A percentile compares a stretch with the other conserved stretches of the same genome.
Evolutionary conservation across 805 yeast genomes (phyloP).

Genomic region (Cyberlindnera mycetangii): DNA sequence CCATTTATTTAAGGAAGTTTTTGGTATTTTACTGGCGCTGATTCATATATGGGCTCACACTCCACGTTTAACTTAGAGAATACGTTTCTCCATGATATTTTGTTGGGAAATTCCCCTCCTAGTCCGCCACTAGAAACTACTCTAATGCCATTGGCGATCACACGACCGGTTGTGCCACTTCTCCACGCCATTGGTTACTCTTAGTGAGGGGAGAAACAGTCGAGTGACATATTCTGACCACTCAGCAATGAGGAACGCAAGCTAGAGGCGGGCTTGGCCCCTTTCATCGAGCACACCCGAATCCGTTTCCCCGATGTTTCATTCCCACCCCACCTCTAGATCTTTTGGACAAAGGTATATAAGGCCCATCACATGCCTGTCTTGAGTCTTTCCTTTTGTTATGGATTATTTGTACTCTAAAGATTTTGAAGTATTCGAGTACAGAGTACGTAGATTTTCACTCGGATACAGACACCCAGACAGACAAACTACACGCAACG

Average conservation of each 20-base stretch:
- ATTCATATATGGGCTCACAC: too few relatives aligned
- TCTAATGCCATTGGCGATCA: too few relatives aligned
- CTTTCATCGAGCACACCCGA: too few relatives aligned
- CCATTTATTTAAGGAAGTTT: too few relatives aligned
- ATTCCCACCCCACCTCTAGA: too few relatives aligned
- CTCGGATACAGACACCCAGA: constrained; percentile 1
- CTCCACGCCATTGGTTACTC: not conserved
- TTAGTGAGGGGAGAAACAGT: not conserved
- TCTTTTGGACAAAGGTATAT: not conserved
- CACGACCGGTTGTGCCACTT: constrained; percentile 9
- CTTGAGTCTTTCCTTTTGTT: not conserved
- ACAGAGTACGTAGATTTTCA: not conserved
- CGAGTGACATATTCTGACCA: constrained; percentile 10
- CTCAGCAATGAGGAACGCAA: not conserved
- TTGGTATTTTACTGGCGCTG: too few relatives aligned
- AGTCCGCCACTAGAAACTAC: too few relatives aligned
- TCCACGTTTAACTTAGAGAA: too few relatives aligned
- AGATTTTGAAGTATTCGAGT: not conserved
- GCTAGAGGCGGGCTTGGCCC: not conserved
- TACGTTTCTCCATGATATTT: too few relatives aligned
- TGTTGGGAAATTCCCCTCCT: too few relatives aligned
- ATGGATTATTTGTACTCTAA: too few relatives aligned
- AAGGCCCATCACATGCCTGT: not conserved
- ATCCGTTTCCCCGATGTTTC: too few relatives aligned
- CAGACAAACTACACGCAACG: constrained; percentile 5